These are phyloP conservation scores for Mortierella sp. DNA, from an alignment of 371 early-diverging fungal species.

Conservation along the genomic window DNA sequence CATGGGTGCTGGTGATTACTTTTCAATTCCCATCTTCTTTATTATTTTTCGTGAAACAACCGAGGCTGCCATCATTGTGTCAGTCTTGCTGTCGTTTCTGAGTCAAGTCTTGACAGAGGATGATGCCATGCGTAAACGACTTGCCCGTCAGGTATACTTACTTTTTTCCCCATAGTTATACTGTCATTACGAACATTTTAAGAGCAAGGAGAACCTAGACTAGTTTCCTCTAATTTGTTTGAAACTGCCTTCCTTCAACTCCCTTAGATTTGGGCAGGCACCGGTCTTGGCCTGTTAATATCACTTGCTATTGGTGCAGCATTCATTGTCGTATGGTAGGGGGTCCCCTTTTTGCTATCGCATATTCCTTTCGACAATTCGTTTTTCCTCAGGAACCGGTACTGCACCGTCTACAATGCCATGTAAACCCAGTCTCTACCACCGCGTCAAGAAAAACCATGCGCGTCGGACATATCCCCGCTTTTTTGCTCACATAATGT, in stretches of 20 bases:
- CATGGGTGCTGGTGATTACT: slow-evolving; percentile 59
- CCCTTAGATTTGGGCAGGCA: slow-evolving; percentile 69
- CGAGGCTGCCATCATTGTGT: slow-evolving; percentile 86
- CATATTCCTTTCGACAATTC: background rate
- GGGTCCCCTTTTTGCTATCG: background rate
- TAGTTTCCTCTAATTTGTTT: no score
- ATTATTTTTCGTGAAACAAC: slow-evolving; percentile 86
- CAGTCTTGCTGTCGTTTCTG: slow-evolving; percentile 81
- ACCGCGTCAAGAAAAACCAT: no score
- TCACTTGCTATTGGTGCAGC: slow-evolving; percentile 75
- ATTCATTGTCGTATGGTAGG: slow-evolving; percentile 78
- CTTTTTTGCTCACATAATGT: no score
- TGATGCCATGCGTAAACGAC: slow-evolving; percentile 56
- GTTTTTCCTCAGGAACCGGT: no score
- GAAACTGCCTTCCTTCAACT: no score
- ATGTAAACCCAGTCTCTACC: no score
- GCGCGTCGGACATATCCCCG: no score
- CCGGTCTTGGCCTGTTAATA: slow-evolving; percentile 64
- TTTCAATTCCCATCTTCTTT: slow-evolving; percentile 85
- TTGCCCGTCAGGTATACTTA: slow-evolving; percentile 63
- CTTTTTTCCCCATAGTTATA: no score
- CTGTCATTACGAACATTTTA: no score
- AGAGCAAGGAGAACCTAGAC: no score
- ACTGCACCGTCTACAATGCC: no score
- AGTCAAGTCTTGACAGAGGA: slow-evolving; percentile 65